phyloP scores from a whole-genome alignment of 371 early-diverging fungal species.

The Sporodiniella umbellata region DNA sequence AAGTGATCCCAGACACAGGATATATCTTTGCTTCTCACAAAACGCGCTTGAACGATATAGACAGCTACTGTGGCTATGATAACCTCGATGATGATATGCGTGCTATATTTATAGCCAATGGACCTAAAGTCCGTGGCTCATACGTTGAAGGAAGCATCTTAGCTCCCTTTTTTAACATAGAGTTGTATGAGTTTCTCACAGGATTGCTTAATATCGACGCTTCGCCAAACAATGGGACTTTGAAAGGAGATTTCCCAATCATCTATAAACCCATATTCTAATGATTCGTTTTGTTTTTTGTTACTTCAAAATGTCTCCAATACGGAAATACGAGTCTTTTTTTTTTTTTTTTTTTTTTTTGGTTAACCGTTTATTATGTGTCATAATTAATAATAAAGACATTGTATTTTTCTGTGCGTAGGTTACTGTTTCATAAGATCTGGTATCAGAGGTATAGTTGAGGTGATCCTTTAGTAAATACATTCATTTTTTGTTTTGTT shows the following conservation, averaged over 20 bases:
- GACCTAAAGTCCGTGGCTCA: conserved; percentile 59
- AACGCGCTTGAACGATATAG: conserved; percentile 18
- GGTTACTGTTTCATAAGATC: background rate
- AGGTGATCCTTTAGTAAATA: background rate
- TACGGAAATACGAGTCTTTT: background rate
- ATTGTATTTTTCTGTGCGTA: no score
- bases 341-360: background rate
- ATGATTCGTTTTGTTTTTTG: no score
- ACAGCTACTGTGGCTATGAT: conserved; percentile 89
- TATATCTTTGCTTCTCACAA: conserved; percentile 51
- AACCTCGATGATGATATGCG: conserved; percentile 76
- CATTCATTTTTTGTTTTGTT: no score
- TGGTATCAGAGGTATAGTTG: background rate
- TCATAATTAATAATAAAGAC: background rate
- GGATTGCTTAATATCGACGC: conserved; percentile 60
- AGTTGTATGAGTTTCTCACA: conserved; percentile 71
- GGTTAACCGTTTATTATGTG: no score
- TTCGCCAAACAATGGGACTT: conserved; percentile 71
- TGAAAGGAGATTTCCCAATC: conserved; percentile 20
- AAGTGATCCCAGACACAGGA: conserved; percentile 68
- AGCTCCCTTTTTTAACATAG: conserved; percentile 70
- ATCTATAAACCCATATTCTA: conserved; percentile 17
- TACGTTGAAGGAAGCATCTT: conserved; percentile 27
- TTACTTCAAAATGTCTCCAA: no score
- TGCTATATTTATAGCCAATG: conserved; percentile 83